A percentile compares a stretch with the other conserved stretches of the same genome.
Evolutionary conservation across 306 rosid species (phyloP).

Genomic region (Cucurbita argyrosperma): DNA sequence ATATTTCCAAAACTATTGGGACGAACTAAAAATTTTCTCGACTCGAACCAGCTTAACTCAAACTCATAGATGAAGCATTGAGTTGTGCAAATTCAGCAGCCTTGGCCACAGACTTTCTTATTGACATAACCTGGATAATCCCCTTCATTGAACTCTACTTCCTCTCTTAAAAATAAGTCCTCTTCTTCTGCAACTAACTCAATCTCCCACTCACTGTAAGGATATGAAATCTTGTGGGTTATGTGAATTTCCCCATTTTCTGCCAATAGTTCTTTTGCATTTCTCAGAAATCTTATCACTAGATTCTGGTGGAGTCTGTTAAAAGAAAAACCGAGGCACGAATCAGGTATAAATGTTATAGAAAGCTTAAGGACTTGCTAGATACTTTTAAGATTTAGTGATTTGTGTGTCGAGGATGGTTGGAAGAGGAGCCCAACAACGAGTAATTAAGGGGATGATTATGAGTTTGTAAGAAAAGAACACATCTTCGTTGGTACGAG

Average conservation of each 20-base stretch:
- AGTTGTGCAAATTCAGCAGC: background rate
- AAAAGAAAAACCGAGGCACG: no score
- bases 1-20: no score
- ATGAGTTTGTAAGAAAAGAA: no score
- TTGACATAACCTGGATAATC: background rate
- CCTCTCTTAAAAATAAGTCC: background rate
- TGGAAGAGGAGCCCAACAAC: no score
- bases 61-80: background rate
- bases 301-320: conserved; percentile 17
- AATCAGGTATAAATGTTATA: no score
- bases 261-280: conserved; percentile 9
- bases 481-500: no score
- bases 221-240: conserved; percentile 20
- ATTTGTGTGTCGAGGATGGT: no score
- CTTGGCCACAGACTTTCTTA: background rate
- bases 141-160: background rate
- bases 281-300: conserved; percentile 14
- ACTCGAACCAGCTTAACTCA: background rate
- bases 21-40: no score
- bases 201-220: background rate
- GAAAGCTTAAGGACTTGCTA: no score
- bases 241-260: conserved; percentile 21
- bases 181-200: background rate
- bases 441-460: no score
- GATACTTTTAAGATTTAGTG: no score